These are phyloP conservation scores for Hortiboletus flavorubellus DNA, from an alignment of 768 basidiomycete genomes.

Conservation along the genomic window DNA sequence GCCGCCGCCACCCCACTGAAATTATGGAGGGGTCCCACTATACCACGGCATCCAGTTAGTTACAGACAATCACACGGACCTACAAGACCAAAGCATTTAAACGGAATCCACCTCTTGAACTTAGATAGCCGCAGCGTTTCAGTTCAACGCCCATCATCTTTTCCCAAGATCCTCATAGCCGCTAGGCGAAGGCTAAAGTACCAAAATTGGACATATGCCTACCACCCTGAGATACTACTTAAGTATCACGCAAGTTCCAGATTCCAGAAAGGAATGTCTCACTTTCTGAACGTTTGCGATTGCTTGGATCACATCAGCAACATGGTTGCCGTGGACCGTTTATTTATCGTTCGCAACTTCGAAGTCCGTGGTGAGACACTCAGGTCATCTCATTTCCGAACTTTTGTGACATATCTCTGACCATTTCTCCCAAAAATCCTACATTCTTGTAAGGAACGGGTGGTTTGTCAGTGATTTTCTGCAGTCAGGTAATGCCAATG, in stretches of 20 bases:
- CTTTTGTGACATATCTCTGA: background rate
- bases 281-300: slow-evolving; percentile 9
- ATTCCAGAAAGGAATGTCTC: slow-evolving; percentile 14
- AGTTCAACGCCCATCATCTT: background rate
- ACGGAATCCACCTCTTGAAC: slow-evolving; percentile 2
- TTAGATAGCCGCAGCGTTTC: background rate
- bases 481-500: background rate
- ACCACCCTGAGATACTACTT: background rate
- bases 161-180: background rate
- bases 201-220: slow-evolving; percentile 1
- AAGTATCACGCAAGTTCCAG: slow-evolving; percentile 10
- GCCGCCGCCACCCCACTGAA: background rate
- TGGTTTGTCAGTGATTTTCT: background rate
- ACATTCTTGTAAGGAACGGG: slow-evolving; percentile 3
- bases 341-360: background rate
- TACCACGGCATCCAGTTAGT: background rate
- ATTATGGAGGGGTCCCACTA: background rate
- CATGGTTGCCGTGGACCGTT: background rate
- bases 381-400: slow-evolving; percentile 3
- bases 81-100: background rate
- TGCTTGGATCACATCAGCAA: background rate
- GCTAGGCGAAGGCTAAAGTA: background rate
- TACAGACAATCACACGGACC: background rate
- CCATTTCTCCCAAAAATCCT: background rate
- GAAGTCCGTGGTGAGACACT: slow-evolving; percentile 15